Base-by-base conservation (phyloP, 1,284 basidiomycete genomes). In the Puccinia polysora region DNA sequence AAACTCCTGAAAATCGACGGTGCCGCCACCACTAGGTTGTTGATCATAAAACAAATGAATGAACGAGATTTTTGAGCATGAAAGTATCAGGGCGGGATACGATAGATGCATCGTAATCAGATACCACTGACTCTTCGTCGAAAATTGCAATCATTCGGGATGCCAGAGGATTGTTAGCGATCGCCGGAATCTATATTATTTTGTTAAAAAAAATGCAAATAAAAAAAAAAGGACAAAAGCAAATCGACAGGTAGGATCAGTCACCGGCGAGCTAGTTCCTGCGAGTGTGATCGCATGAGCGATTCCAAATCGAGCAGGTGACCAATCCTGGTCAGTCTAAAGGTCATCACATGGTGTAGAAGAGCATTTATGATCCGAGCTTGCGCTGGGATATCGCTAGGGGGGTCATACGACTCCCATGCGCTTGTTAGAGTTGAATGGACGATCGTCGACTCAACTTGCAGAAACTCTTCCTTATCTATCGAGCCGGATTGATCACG, bases 111-210 rank as follows among this genome's bases (percentile, higher is more conserved):
- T 32, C 12, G 25, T 53, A 52, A 23, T 25, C 28, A 25, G 7
- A 45, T 12, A 28, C 25, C 8, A 34, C 65, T 49, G 3, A 69
- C 65, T 98, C 94, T 82, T 97, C 92, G 79, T 99, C 95, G 79
- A 99, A 98, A 79, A 99, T 98, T 65, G 94, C 94, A 78, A 99
- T 99, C 90, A 99, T 91, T 65, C 95, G 87, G 68, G 90, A 91
- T 56, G 96, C 93, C 59, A 98, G 83, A 0, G 95, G 96, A 81
- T 98, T 98, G 76, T 92, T 95, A 36, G 95, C 95, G 78, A 98
- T 97, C 81, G 96, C 92, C 0, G 96, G 95, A 83, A 98, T 96
- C 65, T 69, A 45, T 40, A 30, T 18, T 14, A 36, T n/a, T n/a
- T n/a, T n/a, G n/a, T n/a, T n/a, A 52, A n/a, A 47, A 63, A 18